Base-by-base conservation (phyloP, 116 monocot species). In the Thalassia testudinum region DNA sequence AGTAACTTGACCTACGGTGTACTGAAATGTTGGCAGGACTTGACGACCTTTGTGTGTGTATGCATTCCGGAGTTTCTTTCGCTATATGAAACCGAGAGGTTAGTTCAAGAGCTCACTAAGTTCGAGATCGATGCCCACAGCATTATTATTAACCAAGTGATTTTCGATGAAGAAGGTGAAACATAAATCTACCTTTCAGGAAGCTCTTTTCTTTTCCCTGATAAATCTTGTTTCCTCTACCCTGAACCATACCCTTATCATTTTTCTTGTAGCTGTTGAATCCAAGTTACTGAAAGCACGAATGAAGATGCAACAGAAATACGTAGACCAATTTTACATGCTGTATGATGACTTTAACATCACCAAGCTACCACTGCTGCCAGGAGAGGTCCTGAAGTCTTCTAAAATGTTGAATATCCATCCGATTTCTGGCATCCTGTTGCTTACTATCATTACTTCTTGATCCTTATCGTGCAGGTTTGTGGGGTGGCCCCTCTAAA, bases 61-160 rank as follows among this genome's bases (percentile, higher is more conserved):
- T 95, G 88, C 61, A 95, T 95, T 47, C 88, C 95, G 17, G 95
- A 95, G 63, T 95, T 95, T 56, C 95, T 95, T n/a, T 95, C 95
- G 47, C 74, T 95, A 1, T 95, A 95, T 72, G 95, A 95, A 67
- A 95, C 95, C 5, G 95, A 95, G 70, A 81, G 95, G 59, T 62
- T 95, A 58, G 79, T 95, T 40, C 88, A 95, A 72, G 95, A 95
- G 52, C 70, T 95, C 8, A 76, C 82, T 5, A 95, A 88, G 63
- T 95, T 95, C 61, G 88, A 95, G 69, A 95, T 95, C 28, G 95
- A 95, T 64, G 42, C 81, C 42, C 95, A 95, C 53, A 95, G 88
- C 56, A 95, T 95, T 58, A 88, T 95, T 53, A 95, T 95, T 28
- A 95, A 95, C 67, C 95, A 95, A 85, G 81, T 95, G 21, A 52